phyloP scores from a whole-genome alignment of 2,329 filamentous ascomycete species.

The Talaromyces amestolkiae region DNA sequence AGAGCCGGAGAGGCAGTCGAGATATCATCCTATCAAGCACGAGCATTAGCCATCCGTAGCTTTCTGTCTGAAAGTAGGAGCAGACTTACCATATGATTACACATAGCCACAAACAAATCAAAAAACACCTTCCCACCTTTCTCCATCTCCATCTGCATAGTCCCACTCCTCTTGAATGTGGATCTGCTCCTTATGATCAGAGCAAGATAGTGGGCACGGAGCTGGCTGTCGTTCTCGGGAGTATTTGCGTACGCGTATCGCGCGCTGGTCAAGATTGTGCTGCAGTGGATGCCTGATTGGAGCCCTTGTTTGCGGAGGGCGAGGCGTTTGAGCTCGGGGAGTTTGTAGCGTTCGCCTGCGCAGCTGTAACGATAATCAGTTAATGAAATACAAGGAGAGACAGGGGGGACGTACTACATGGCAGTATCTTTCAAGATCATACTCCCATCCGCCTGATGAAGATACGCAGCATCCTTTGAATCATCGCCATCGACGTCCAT shows the following conservation, averaged over 20 bases:
- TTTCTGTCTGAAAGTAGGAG: not conserved
- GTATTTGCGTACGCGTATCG: slow-evolving; percentile 96
- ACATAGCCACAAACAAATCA: slow-evolving; percentile 96
- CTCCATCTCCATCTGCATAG: slow-evolving; percentile 99
- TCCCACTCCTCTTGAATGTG: slow-evolving; percentile 97
- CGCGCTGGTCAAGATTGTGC: slow-evolving; percentile 84
- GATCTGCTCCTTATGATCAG: slow-evolving; percentile 95
- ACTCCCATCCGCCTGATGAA: slow-evolving; percentile 69
- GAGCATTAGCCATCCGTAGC: not conserved
- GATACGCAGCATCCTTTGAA: slow-evolving; percentile 72
- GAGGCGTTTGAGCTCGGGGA: slow-evolving; percentile 88
- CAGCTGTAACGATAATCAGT: slow-evolving; percentile 49
- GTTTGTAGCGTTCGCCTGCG: slow-evolving; percentile 81
- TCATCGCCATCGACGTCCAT: slow-evolving; percentile 58
- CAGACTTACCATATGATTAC: slow-evolving; percentile 71
- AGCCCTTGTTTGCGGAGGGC: slow-evolving; percentile 92
- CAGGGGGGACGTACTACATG: slow-evolving; percentile 60
- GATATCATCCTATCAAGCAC: not conserved
- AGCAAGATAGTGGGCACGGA: slow-evolving; percentile 95
- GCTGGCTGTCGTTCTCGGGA: slow-evolving; percentile 83
- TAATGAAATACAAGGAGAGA: not conserved
- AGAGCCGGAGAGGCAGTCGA: not conserved
- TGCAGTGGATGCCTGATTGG: slow-evolving; percentile 87
- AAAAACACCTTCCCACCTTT: slow-evolving; percentile 93
- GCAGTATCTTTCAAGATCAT: slow-evolving; percentile 86